Evolutionary conservation across 2,329 filamentous ascomycete genomes (phyloP).

Genomic region (Exophiala mesophila): DNA sequence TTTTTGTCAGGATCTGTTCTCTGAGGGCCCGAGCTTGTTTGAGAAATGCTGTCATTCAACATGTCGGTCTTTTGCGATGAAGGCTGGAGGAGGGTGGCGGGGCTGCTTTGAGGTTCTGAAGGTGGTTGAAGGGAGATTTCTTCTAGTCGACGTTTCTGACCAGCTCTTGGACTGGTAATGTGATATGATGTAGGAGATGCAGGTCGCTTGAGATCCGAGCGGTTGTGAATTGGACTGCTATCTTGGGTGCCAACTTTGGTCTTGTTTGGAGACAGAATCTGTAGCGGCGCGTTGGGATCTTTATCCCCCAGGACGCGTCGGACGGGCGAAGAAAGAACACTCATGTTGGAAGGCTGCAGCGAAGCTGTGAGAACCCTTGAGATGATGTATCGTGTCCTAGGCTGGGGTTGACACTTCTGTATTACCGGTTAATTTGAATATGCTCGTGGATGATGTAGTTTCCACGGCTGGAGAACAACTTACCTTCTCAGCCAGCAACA

Average conservation of each 20-base stretch:
- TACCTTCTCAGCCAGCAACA: no score
- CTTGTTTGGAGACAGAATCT: constrained; percentile 13
- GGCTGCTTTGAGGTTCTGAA: constrained; percentile 9
- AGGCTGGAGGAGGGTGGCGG: constrained; percentile 2
- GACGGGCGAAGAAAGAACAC: constrained; percentile 13
- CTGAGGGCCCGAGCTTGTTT: constrained; percentile 1
- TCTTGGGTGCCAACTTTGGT: neutral
- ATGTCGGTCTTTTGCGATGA: constrained; percentile 19
- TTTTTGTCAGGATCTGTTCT: constrained; percentile 10
- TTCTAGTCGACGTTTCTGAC: constrained; percentile 25
- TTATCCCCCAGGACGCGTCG: constrained; percentile 26
- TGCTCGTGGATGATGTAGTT: no score
- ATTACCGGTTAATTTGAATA: no score
- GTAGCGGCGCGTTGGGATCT: constrained; percentile 23
- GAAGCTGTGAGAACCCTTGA: no score
- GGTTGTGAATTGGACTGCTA: constrained; percentile 3
- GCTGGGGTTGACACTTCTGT: no score
- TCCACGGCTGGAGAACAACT: no score
- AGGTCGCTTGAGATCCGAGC: constrained; percentile 7
- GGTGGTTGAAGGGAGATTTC: constrained; percentile 14
- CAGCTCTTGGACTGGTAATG: constrained; percentile 14
- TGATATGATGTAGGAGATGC: neutral
- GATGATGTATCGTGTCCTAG: no score
- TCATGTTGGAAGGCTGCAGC: no score
- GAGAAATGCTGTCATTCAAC: constrained; percentile 15